Percentiles rank a stretch among this genome's conserved stretches.
These are phyloP conservation scores for Trichoderma reesei DNA, from an alignment of 495 filamentous ascomycete genomes.

Conservation along the genomic window DNA sequence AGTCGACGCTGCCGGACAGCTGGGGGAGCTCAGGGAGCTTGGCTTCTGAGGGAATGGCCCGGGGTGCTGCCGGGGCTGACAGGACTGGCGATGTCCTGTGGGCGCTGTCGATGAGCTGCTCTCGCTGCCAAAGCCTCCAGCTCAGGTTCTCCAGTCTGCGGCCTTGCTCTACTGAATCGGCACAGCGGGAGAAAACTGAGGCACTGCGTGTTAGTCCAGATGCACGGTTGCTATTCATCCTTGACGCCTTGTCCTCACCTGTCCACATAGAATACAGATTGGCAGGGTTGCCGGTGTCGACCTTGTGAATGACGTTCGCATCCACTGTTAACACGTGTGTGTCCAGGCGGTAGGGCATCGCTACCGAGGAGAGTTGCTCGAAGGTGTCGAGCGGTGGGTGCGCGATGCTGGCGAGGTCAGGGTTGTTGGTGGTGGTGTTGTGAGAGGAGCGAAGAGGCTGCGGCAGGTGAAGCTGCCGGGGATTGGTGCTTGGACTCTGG, in stretches of 20 bases:
- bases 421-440: too few species aligned
- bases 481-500: neutral
- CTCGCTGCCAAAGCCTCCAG: conserved; percentile 92
- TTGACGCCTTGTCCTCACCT: conserved; percentile 50
- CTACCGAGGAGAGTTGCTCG: conserved; percentile 11
- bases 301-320: conserved; percentile 79
- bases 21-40: conserved; percentile 56
- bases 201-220: conserved; percentile 16
- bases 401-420: conserved; percentile 24
- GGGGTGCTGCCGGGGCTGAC: conserved; percentile 35
- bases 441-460: neutral
- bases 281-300: conserved; percentile 85
- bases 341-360: conserved; percentile 27
- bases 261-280: conserved; percentile 98
- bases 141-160: conserved; percentile 87
- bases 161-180: conserved; percentile 88
- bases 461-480: neutral
- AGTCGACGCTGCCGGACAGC: conserved; percentile 88
- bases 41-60: conserved; percentile 31
- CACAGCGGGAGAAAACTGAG: conserved; percentile 88
- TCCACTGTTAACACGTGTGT: conserved; percentile 65
- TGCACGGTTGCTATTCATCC: neutral
- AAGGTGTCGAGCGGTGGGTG: conserved; percentile 12
- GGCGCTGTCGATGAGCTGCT: conserved; percentile 85
- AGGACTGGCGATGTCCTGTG: conserved; percentile 25